Evolutionary conservation across 2,329 filamentous ascomycete species (phyloP).

Genomic region (Ceratocystis cubensis): DNA sequence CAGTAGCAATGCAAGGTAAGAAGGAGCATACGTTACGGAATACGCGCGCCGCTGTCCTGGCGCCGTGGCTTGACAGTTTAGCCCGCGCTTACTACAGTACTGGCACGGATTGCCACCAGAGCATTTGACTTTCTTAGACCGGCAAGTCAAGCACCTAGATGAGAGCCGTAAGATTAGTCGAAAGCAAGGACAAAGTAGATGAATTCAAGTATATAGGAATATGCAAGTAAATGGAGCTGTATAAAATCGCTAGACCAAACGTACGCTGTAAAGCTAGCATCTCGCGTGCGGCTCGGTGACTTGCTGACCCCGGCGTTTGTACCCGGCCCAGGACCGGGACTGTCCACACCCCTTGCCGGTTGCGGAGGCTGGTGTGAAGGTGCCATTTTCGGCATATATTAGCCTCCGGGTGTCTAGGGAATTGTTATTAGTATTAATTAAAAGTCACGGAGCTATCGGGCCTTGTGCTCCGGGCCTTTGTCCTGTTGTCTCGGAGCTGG

Average conservation of each 20-base stretch:
- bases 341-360: neutral
- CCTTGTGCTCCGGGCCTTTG: too few species aligned
- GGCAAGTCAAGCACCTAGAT: slow-evolving; percentile 21
- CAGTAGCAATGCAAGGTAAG: neutral
- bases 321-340: neutral
- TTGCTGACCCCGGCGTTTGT: slow-evolving; percentile 31
- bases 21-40: slow-evolving; percentile 19
- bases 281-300: slow-evolving; percentile 34
- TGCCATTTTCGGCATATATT: neutral
- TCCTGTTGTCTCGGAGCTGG: too few species aligned
- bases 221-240: neutral
- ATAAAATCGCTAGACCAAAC: slow-evolving; percentile 31
- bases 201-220: neutral
- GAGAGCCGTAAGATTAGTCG: neutral
- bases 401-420: neutral
- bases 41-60: slow-evolving; percentile 18
- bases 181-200: neutral
- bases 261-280: slow-evolving; percentile 38
- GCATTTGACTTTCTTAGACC: slow-evolving; percentile 20
- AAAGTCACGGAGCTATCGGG: too few species aligned
- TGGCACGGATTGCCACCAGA: slow-evolving; percentile 19
- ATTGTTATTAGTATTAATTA: too few species aligned
- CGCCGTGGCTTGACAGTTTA: slow-evolving; percentile 19
- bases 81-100: slow-evolving; percentile 19
- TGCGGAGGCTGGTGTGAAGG: neutral